phyloP scores from a whole-genome alignment of 345 rosid species.

The Citrus sinensis region DVS_A1.0 CM039162.1:30651001-30651500 shows the following conservation, averaged over 20 bases:
- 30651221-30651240: slow-evolving; percentile 72
- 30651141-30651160: slow-evolving; percentile 81
- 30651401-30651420: slow-evolving; percentile 74
- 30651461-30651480: slow-evolving; percentile 88
- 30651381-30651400: slow-evolving; percentile 68
- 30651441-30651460: slow-evolving; percentile 89
- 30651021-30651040: slow-evolving; percentile 57
- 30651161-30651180: slow-evolving; percentile 87
- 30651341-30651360: slow-evolving; percentile 85
- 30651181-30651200: slow-evolving; percentile 73
- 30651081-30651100: slow-evolving; percentile 59
- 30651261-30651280: slow-evolving; percentile 92
- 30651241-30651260: slow-evolving; percentile 97
- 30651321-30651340: slow-evolving; percentile 48
- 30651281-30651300: slow-evolving; percentile 63
- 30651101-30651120: slow-evolving; percentile 70
- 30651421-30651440: slow-evolving; percentile 57
- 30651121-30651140: slow-evolving; percentile 46
- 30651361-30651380: slow-evolving; percentile 86
- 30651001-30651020: slow-evolving; percentile 64
- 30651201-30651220: slow-evolving; percentile 49
- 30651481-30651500: slow-evolving; percentile 74
- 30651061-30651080: slow-evolving; percentile 82
- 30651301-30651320: slow-evolving; percentile 60
- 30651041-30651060: slow-evolving; percentile 74